phyloP scores from a whole-genome alignment of 1,139 yeast genomes.

The Zygoascus meyerae region DNA sequence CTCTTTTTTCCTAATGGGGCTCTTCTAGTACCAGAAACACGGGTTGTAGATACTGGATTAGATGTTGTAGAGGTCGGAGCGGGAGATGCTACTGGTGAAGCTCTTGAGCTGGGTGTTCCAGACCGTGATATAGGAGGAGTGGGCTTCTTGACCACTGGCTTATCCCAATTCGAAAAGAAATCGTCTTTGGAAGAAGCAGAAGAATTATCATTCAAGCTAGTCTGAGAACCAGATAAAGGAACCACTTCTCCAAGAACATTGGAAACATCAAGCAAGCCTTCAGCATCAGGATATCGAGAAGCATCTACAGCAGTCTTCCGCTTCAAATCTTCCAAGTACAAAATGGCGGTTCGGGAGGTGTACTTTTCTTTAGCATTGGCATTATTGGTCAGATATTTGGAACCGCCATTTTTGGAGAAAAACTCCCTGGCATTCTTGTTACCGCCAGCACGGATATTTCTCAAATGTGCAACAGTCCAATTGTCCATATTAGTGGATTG shows the following conservation, averaged over 20 bases:
- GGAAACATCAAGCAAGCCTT: constrained; percentile 27
- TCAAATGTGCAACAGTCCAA: constrained; percentile 84
- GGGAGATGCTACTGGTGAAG: constrained; percentile 18
- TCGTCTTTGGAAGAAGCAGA: constrained; percentile 54
- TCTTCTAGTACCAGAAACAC: constrained; percentile 24
- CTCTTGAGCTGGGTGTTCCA: constrained; percentile 30
- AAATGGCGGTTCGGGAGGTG: constrained; percentile 68
- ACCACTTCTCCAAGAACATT: constrained; percentile 63
- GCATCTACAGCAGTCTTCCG: constrained; percentile 64
- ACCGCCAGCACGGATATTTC: constrained; percentile 91
- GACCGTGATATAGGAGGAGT: constrained; percentile 54
- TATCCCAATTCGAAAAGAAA: constrained; percentile 88
- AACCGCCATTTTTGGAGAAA: constrained; percentile 78
- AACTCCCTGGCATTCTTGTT: constrained; percentile 80
- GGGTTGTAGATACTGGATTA: constrained; percentile 25
- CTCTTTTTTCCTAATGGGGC: constrained; percentile 19
- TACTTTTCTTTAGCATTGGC: constrained; percentile 74
- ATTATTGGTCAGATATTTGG: constrained; percentile 51
- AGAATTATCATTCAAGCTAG: constrained; percentile 13
- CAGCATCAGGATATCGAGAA: constrained; percentile 52
- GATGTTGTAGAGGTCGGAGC: constrained; percentile 22
- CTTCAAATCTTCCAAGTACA: constrained; percentile 74
- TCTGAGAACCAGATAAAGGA: constrained; percentile 43
- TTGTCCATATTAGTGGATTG: constrained; percentile 87
- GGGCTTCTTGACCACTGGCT: constrained; percentile 47